These are phyloP conservation scores for Calonectria naviculata DNA, from an alignment of 2,329 filamentous ascomycete genomes.

Conservation along the genomic window DNA sequence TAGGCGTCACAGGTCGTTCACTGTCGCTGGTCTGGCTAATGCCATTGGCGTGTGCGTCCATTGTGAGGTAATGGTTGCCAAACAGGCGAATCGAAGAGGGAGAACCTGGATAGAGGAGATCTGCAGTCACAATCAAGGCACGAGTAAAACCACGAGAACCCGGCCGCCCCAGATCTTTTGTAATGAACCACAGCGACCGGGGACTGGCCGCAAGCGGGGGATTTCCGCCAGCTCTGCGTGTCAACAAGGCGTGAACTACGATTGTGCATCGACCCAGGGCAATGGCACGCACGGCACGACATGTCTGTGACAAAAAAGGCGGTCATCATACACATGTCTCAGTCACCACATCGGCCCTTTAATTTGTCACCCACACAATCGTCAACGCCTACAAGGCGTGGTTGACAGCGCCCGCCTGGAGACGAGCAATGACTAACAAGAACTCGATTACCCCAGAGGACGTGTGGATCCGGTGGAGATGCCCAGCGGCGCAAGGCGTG, in stretches of 20 bases:
- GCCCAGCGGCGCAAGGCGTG: slow-evolving; percentile 5
- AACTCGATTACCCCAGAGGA: slow-evolving; percentile 4
- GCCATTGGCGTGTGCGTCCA: not conserved
- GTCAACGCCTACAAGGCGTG: slow-evolving; percentile 9
- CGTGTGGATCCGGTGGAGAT: slow-evolving; percentile 10
- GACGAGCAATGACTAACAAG: slow-evolving; percentile 7
- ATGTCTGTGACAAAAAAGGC: too few relatives aligned
- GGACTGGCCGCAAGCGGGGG: not conserved
- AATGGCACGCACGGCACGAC: too few relatives aligned
- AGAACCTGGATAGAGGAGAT: not conserved
- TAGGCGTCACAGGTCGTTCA: not conserved
- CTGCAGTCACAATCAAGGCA: not conserved
- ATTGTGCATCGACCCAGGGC: not conserved
- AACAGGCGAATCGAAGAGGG: not conserved
- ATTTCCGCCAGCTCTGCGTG: not conserved
- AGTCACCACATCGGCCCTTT: too few relatives aligned
- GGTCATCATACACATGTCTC: too few relatives aligned
- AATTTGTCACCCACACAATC: too few relatives aligned
- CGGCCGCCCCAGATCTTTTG: not conserved
- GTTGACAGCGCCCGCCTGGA: not conserved
- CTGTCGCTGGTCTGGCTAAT: not conserved
- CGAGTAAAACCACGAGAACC: not conserved
- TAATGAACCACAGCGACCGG: not conserved
- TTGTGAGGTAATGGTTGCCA: not conserved
- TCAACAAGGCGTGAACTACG: slow-evolving; percentile 3